Evolutionary conservation across 805 yeast species (phyloP).

Genomic region (Lachancea kluyveri): DNA sequence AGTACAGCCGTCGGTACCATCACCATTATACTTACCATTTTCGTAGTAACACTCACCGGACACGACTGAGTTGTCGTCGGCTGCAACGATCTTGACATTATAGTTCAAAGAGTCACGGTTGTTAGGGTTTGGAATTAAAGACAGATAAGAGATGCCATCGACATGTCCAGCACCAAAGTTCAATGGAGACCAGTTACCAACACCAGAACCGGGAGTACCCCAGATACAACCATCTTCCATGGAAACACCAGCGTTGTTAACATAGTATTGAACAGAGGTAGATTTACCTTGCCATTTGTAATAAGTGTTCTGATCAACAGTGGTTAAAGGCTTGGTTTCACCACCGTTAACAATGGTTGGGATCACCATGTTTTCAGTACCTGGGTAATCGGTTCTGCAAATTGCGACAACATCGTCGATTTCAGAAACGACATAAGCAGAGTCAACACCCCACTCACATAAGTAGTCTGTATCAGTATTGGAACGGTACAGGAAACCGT

Average conservation of each 20-base stretch:
- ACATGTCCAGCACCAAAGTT: conserved; percentile 72
- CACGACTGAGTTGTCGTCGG: conserved; percentile 51
- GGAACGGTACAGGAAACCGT: conserved; percentile 59
- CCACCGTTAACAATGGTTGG: conserved; percentile 57
- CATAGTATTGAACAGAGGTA: conserved; percentile 71
- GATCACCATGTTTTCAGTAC: conserved; percentile 73
- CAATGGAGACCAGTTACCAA: conserved; percentile 79
- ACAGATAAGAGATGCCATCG: conserved; percentile 55
- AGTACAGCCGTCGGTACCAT: conserved; percentile 84
- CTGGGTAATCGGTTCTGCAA: conserved; percentile 78
- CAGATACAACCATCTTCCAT: conserved; percentile 65
- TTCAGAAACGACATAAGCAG: conserved; percentile 49
- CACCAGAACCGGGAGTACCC: conserved; percentile 53
- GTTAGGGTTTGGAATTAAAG: conserved; percentile 76
- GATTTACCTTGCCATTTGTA: conserved; percentile 55
- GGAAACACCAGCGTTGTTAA: conserved; percentile 70
- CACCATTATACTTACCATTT: conserved; percentile 66
- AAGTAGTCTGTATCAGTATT: conserved; percentile 45
- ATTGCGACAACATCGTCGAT: conserved; percentile 50
- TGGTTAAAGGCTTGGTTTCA: conserved; percentile 43
- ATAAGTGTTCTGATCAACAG: conserved; percentile 54
- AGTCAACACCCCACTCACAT: conserved; percentile 59
- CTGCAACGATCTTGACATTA: conserved; percentile 71
- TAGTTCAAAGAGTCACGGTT: conserved; percentile 50
- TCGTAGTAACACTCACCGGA: conserved; percentile 74